phyloP scores from a whole-genome alignment of 148 eudicot species.

The Cornus suecica region DNA sequence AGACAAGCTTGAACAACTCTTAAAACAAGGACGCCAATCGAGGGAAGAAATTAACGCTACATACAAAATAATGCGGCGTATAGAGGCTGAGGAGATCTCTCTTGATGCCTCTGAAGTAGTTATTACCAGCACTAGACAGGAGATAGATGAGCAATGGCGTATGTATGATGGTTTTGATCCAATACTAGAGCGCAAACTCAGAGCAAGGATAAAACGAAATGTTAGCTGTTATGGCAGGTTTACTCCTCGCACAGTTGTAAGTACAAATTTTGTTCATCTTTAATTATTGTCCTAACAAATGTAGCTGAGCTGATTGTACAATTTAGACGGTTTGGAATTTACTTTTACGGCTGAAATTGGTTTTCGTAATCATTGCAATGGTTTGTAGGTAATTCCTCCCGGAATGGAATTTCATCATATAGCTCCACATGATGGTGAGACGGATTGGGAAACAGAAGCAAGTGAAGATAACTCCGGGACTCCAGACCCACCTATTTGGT shows the following conservation, averaged over 20 bases:
- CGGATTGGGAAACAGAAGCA: slow-evolving; percentile 74
- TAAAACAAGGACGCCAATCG: slow-evolving; percentile 60
- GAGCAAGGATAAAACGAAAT: slow-evolving; percentile 83
- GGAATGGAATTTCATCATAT: slow-evolving; percentile 99
- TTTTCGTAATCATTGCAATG: background rate
- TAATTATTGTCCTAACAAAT: too few relatives aligned
- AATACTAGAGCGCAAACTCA: slow-evolving; percentile 64
- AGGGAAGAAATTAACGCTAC: slow-evolving; percentile 55
- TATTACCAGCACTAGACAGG: slow-evolving; percentile 76
- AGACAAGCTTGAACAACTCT: slow-evolving; percentile 65
- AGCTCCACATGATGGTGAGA: slow-evolving; percentile 87
- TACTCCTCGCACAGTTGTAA: slow-evolving; percentile 93
- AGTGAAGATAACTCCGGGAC: slow-evolving; percentile 75
- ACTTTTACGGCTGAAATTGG: too few relatives aligned
- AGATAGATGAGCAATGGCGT: slow-evolving; percentile 71
- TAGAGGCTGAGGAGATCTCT: slow-evolving; percentile 67
- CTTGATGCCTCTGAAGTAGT: slow-evolving; percentile 72
- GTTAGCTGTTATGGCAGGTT: slow-evolving; percentile 91
- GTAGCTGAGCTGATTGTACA: too few relatives aligned
- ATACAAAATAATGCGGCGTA: slow-evolving; percentile 66
- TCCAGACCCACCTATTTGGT: slow-evolving; percentile 91
- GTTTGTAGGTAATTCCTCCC: slow-evolving; percentile 83
- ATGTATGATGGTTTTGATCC: slow-evolving; percentile 86
- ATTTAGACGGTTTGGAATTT: too few relatives aligned
- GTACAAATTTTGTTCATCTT: slow-evolving; percentile 19